phyloP scores from a whole-genome alignment of 1,139 yeast species.

The Magnusiomyces starmeri region DNA sequence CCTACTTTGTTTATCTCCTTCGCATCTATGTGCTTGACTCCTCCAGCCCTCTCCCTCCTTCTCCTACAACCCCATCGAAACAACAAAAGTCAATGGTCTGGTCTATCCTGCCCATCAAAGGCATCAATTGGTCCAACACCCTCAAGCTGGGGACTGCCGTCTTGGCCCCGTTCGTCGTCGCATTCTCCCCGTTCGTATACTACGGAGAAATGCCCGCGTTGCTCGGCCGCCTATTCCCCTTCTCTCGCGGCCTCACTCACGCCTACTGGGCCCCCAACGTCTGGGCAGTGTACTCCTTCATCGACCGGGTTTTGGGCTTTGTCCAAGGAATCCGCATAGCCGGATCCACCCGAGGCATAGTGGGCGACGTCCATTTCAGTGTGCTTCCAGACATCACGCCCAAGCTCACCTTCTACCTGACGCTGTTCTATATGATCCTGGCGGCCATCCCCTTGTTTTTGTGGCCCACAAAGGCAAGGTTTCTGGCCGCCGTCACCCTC shows the following conservation, averaged over 20 bases:
- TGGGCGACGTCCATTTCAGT: slow-evolving; percentile 80
- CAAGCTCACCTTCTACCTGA: slow-evolving; percentile 62
- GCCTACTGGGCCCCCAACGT: slow-evolving; percentile 99
- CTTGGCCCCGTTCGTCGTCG: slow-evolving; percentile 50
- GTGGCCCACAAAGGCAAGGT: slow-evolving; percentile 69
- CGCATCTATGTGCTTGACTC: slow-evolving; percentile 55
- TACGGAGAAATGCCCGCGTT: slow-evolving; percentile 59
- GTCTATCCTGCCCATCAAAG: slow-evolving; percentile 35
- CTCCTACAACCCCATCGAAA: slow-evolving; percentile 2
- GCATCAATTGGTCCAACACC: slow-evolving; percentile 41
- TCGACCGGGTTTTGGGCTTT: slow-evolving; percentile 64
- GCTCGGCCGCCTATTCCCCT: slow-evolving; percentile 72
- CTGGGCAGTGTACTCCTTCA: slow-evolving; percentile 89
- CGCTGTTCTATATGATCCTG: slow-evolving; percentile 68
- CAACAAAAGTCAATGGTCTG: slow-evolving; percentile 6
- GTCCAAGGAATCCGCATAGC: slow-evolving; percentile 32
- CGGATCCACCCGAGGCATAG: slow-evolving; percentile 74
- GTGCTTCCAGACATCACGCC: slow-evolving; percentile 80
- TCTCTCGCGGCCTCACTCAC: slow-evolving; percentile 90
- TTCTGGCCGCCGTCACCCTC: slow-evolving; percentile 74
- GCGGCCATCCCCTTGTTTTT: slow-evolving; percentile 70
- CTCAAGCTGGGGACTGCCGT: slow-evolving; percentile 63
- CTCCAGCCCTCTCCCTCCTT: slow-evolving; percentile 22
- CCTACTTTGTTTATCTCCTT: slow-evolving; percentile 73
- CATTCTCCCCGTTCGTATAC: slow-evolving; percentile 77